Conservation (phyloP, 1,284 basidiomycete genomes). For the Leccinum solheimii region DNA sequence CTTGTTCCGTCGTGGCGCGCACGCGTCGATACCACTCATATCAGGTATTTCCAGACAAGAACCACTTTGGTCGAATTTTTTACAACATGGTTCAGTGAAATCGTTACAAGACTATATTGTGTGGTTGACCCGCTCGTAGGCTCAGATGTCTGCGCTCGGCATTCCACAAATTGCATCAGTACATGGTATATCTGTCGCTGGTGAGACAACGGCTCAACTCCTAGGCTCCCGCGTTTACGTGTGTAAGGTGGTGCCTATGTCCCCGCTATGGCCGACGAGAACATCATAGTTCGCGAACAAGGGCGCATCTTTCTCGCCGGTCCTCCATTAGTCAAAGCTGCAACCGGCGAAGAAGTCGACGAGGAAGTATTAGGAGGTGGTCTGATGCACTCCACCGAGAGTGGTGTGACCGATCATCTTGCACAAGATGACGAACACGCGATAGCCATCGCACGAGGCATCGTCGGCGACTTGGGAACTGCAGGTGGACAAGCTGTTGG, state of each 20-base stretch:
- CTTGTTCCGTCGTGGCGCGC: not conserved
- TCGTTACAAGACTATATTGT: conserved; percentile 4
- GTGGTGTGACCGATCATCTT: conserved; percentile 92
- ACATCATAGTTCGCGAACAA: conserved; percentile 92
- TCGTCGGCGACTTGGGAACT: conserved; percentile 77
- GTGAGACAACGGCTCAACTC: conserved; percentile 31
- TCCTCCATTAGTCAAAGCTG: conserved; percentile 93
- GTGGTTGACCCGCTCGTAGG: conserved; percentile 44
- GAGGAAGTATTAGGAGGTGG: conserved; percentile 92
- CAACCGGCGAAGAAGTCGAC: conserved; percentile 91
- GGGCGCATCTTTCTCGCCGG: conserved; percentile 96
- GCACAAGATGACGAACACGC: conserved; percentile 90
- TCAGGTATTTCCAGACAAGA: conserved; percentile 79
- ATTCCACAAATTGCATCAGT: conserved; percentile 93
- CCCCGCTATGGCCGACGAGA: conserved; percentile 96
- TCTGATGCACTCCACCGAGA: conserved; percentile 92
- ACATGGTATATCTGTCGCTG: conserved; percentile 93
- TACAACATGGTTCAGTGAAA: conserved; percentile 82
- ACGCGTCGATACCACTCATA: conserved; percentile 14
- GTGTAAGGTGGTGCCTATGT: conserved; percentile 82
- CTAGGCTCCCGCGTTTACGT: conserved; percentile 12
- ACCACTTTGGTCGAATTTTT: conserved; percentile 96
- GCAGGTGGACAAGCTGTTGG: conserved; percentile 49
- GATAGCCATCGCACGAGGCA: conserved; percentile 78
- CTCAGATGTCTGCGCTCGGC: conserved; percentile 86